Evolutionary conservation across 805 yeast genomes (phyloP), one percentile per base, ranked within the genome.

Genomic region (Priceomyces castillae): DNA sequence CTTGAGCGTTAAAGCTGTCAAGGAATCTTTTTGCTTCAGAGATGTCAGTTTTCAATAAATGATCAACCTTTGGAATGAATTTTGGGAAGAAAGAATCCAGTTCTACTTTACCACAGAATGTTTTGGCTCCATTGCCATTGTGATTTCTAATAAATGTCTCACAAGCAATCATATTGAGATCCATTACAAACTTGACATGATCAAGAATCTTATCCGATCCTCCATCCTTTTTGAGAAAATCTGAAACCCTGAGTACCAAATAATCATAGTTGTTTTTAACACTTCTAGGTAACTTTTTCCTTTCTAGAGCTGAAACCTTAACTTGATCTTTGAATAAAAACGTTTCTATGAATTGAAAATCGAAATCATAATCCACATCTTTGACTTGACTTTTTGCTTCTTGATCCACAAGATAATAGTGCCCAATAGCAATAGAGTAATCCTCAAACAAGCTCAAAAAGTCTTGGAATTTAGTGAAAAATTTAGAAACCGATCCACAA

Each of bases 401-500:
- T 30, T 47, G 47, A 28, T 40, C 19, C 6, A 54, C 41, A 2
- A 44, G 47, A 40, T 61, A 64, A 26, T 58, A 57, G 37, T 64
- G 62, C 11, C 66, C 58, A 14, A 50, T 44, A 12, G 54, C 48
- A n/a, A 64, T 54, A 1, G 82, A 76, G 41, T 78, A 73, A 11
- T 74, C 64, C 30, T 77, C 71, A 20, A 77, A 52, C 34, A 53
- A 65, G 53, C 49, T 64, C 46, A 66, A 62, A 33, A 72, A 65
- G 43, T 59, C 67, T 30, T 57, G 62, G 46, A 81, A 64, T 45
- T 74, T 77, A 23, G 77, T 69, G 43, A 67, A 67, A n/a, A 81
- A 60, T 51, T 82, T 77, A 9, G 86, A 76, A 23, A 75, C 54
- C 14, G 57, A 64, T 23, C 81, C 79, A 61, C 96, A 89, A 2